Base-by-base conservation (phyloP, 345 rosid species). In the Ricinus communis region DNA sequence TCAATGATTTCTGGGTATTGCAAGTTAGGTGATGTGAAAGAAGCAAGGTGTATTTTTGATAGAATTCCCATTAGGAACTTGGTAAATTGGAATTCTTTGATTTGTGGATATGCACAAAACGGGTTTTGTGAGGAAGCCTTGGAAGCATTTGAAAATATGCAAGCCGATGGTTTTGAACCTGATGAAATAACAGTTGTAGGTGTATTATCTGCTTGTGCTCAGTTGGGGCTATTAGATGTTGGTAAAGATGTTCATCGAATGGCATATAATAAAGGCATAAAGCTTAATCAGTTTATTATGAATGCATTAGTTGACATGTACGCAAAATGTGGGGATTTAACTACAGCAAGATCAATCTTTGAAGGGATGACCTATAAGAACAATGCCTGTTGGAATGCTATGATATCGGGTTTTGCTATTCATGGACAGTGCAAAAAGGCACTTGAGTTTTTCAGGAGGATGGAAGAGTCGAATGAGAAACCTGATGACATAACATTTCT, bases 141-240 rank as follows among this genome's bases (percentile, higher is more conserved):
- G 78, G 83, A 79, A 75, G 84, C 81, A 27, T 88, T 83, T 52
- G 21, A 74, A 5, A 18, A 31, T 30, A 25, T 92, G 96, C 87
- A 72, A 74, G 68, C 46, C 57, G 87, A 88, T 61, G 89, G 87
- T 30, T 82, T 80, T 59, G 84, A 83, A 66, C 85, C 96, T 0
- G 91, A 92, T 85, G 91, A 80, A 68, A 74, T 90, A 54, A 87
- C 93, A 0, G 72, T 84, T 62, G 80, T 83, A 0, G 78, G 94
- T 76, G 82, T 82, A 73, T 74, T 88, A 54, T 90, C 96, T 69
- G 93, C 94, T 65, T 88, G 96, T 84, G 91, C 92, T 74, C 96
- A 86, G 75, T 73, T 80, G 55, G 88, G 92, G 19, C 71, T 79
- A 51, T 71, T 90, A 68, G 83, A 85, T 74, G 65, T 65, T 72